These are phyloP conservation scores for Cymbopogon flexuosus DNA, from an alignment of 202 grass and related monocot species.

Conservation along the genomic window DNA sequence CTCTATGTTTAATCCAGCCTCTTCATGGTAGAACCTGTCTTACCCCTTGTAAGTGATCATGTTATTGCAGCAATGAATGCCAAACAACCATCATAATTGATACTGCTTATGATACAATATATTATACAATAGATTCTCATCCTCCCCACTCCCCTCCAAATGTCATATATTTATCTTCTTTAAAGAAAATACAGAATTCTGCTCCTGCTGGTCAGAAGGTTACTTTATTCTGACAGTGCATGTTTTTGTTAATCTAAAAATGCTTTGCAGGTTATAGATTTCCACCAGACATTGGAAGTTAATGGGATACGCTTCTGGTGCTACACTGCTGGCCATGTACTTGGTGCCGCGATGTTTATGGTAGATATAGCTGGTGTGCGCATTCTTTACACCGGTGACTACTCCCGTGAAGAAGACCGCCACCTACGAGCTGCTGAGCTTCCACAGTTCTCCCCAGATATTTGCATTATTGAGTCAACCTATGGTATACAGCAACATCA, in stretches of 20 bases:
- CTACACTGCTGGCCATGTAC: conserved; percentile 91
- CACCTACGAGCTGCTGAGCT: conserved; percentile 76
- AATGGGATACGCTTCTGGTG: conserved; percentile 99
- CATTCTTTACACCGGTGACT: conserved; percentile 93
- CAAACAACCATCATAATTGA: neutral
- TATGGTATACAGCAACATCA: conserved; percentile 93
- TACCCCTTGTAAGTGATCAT: neutral
- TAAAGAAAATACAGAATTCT: neutral
- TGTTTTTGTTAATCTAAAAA: conserved; percentile 18
- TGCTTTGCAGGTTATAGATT: conserved; percentile 77
- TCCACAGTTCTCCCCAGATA: conserved; percentile 74
- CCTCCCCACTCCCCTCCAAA: neutral
- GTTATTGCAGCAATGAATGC: neutral
- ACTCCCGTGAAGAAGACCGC: conserved; percentile 94
- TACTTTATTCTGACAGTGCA: neutral
- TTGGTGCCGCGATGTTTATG: conserved; percentile 98
- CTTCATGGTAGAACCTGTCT: neutral
- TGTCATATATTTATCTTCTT: neutral
- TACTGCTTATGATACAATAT: neutral
- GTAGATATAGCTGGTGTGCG: conserved; percentile 92
- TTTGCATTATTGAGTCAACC: conserved; percentile 95
- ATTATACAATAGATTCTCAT: neutral
- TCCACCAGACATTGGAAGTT: conserved; percentile 91
- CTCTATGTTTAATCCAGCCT: neutral
- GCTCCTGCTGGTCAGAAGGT: neutral